Conservation (phyloP, 192 early-diverging fungal genomes). For the Coemansia sp. region DNA sequence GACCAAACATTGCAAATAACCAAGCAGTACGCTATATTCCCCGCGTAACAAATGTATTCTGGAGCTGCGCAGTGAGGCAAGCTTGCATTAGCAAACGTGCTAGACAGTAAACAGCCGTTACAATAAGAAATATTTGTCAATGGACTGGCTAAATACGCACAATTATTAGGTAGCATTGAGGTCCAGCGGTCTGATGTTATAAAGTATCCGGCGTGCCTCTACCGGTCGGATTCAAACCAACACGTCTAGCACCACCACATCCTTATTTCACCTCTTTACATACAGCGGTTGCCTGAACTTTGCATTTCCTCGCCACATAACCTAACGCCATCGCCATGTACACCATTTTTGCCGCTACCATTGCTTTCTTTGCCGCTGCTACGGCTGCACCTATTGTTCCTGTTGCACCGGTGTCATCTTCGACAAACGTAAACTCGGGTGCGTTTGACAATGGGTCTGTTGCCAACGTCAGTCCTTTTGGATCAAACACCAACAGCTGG, state of each 20-base stretch:
- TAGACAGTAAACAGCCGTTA: background rate
- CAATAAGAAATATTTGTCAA: background rate
- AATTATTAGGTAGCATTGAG: background rate
- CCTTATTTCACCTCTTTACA: background rate
- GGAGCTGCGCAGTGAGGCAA: background rate
- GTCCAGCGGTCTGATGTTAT: background rate
- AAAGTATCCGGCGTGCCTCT: background rate
- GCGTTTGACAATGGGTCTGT: constrained; percentile 43
- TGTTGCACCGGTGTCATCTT: constrained; percentile 22
- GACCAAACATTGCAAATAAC: background rate
- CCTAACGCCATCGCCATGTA: constrained; percentile 2
- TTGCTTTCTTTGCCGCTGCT: constrained; percentile 14
- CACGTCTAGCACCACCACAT: background rate
- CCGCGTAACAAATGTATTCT: background rate
- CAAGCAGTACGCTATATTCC: no score
- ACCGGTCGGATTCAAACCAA: background rate
- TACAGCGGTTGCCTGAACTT: background rate
- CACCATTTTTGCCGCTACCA: constrained; percentile 3
- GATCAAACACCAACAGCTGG: constrained; percentile 39
- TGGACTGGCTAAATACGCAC: background rate
- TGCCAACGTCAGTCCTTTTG: constrained; percentile 36
- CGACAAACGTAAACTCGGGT: constrained; percentile 44
- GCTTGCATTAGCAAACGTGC: background rate
- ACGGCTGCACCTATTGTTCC: constrained; percentile 30
- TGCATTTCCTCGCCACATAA: background rate